A percentile compares a stretch with the other conserved stretches of the same genome.
Conservation (phyloP, 2,329 filamentous ascomycete genomes). For the Penicillium verrucosum region DNA sequence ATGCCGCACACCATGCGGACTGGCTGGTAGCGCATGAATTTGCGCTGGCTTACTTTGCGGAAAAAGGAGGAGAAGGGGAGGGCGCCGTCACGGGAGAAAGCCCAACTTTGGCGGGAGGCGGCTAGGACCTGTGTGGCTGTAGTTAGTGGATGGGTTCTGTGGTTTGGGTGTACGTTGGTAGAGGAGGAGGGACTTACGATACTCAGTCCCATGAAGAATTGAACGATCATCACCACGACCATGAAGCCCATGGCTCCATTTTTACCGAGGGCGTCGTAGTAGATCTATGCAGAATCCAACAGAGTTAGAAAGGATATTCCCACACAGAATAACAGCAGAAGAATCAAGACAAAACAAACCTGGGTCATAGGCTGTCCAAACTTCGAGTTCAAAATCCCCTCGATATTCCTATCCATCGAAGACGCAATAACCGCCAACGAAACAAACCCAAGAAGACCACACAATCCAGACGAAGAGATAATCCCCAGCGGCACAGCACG, state of each 20-base stretch:
- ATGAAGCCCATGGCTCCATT: slow-evolving; percentile 58
- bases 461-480: slow-evolving; percentile 26
- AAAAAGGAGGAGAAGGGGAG: slow-evolving; percentile 58
- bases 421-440: slow-evolving; percentile 57
- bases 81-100: slow-evolving; percentile 59
- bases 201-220: slow-evolving; percentile 61
- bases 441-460: slow-evolving; percentile 55
- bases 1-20: slow-evolving; percentile 57
- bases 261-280: slow-evolving; percentile 60
- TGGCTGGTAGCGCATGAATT: slow-evolving; percentile 52
- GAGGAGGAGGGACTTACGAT: slow-evolving; percentile 33
- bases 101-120: slow-evolving; percentile 59
- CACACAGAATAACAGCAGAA: neutral
- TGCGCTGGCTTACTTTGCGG: slow-evolving; percentile 52
- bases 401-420: slow-evolving; percentile 54
- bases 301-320: neutral
- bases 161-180: too few relatives aligned
- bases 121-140: slow-evolving; percentile 44
- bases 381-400: slow-evolving; percentile 46
- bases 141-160: slow-evolving; percentile 6
- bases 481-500: slow-evolving; percentile 48
- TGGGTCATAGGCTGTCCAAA: slow-evolving; percentile 60
- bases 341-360: slow-evolving; percentile 18
- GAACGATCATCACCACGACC: slow-evolving; percentile 57
- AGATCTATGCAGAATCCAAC: slow-evolving; percentile 44